Base-by-base conservation (phyloP, 116 monocot species). In the Zostera marina region DNA sequence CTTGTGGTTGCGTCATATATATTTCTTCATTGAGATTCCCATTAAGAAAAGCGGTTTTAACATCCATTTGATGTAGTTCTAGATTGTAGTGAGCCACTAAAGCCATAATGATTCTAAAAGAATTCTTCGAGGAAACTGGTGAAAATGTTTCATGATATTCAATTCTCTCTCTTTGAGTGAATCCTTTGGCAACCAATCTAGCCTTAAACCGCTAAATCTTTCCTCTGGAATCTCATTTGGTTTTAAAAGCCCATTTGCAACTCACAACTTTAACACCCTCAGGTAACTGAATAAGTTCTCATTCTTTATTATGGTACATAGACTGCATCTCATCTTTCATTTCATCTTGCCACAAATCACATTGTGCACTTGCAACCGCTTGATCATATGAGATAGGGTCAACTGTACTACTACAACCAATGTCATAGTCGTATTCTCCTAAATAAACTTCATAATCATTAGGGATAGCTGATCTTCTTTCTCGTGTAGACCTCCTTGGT, bases 11-110 rank as follows among this genome's bases (percentile, higher is more conserved):
- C 13, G 4, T 9, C 57, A 58, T 38, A 32, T 58, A 58, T 5
- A 58, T 26, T 0, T 58, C 22, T 5, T 58, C 57, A 11, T 58
- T 2, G 11, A 32, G 15, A 26, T 58, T 26, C 14, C 40, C 0
- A 58, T 58, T 58, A 8, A 58, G 57, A 9, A 58, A 24, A 23
- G 1, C 38, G 11, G 57, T 58, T 24, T 58, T 58, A 9, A 58
- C 57, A 32, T 32, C 32, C 32, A 32, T 32, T 32, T 32, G 32
- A 32, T 32, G n/a, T n/a, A n/a, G n/a, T 32, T 58, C 57, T 11
- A 58, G 15, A 26, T 58, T 16, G 38, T 26, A 58, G 14, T 58
- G 0, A 58, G 22, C 20, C 38, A 58, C 57, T 38, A 58, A 58
- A 24, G 25, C 15, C 40, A 41, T 1, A 12, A 20, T 11, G 9